phyloP scores from a whole-genome alignment of 495 filamentous ascomycete genomes.

The Alectoria sarmentosa region DNA sequence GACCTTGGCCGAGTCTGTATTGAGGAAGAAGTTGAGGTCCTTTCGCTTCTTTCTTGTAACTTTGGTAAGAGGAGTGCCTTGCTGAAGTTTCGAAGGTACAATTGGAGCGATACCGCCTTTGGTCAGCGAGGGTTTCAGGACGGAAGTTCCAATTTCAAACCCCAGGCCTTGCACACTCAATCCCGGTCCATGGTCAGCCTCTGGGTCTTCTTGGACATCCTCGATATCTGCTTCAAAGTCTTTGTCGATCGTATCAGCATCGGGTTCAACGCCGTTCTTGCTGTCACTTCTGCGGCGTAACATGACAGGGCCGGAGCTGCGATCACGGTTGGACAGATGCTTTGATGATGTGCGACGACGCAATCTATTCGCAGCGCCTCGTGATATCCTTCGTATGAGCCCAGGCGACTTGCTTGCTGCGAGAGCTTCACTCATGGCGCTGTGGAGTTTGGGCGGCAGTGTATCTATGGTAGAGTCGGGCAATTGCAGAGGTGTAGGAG shows the following conservation, averaged over 20 bases:
- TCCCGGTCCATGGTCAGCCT: constrained; percentile 18
- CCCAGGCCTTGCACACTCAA: constrained; percentile 9
- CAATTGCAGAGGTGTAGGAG: constrained; percentile 45
- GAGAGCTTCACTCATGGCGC: constrained; percentile 47
- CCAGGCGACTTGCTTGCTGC: constrained; percentile 47
- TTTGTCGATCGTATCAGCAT: constrained; percentile 44
- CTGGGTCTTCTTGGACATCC: constrained; percentile 44
- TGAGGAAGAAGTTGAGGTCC: constrained; percentile 65
- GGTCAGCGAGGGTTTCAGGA: constrained; percentile 18
- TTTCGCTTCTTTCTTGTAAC: constrained; percentile 76
- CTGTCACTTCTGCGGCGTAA: constrained; percentile 83
- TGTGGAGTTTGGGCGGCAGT: constrained; percentile 35
- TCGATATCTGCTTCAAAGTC: constrained; percentile 56
- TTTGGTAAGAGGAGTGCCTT: constrained; percentile 70
- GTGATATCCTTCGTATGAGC: constrained; percentile 58
- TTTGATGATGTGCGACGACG: constrained; percentile 66
- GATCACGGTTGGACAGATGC: constrained; percentile 66
- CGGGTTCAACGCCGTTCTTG: constrained; percentile 55
- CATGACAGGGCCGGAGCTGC: constrained; percentile 81
- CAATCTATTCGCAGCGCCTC: constrained; percentile 57
- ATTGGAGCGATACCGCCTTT: constrained; percentile 54
- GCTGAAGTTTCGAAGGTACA: constrained; percentile 60
- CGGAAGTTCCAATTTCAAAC: constrained; percentile 11
- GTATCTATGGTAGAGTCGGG: constrained; percentile 48
- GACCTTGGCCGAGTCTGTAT: constrained; percentile 75